A percentile compares a stretch with the other conserved stretches of the same genome.
phyloP scores from a whole-genome alignment of 441 rosid genomes.

The Daphne laureola region DNA sequence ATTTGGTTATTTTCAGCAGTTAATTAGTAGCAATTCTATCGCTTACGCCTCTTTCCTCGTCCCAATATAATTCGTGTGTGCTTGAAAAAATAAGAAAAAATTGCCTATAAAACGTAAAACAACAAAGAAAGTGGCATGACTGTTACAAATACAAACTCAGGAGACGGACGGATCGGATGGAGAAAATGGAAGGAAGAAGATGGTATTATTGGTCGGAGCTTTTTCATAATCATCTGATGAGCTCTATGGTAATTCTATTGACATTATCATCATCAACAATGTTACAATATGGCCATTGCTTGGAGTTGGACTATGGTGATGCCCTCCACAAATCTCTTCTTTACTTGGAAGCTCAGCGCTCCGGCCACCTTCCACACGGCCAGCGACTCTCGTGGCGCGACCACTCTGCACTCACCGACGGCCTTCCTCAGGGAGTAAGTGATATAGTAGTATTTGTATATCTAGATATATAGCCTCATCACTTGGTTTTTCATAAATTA shows the following conservation, averaged over 20 bases:
- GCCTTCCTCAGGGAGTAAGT: constrained; percentile 78
- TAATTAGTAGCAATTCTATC: too few species aligned
- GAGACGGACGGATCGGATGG: neutral
- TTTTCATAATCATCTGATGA: too few species aligned
- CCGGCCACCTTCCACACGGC: constrained; percentile 72
- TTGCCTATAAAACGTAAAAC: neutral
- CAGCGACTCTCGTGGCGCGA: constrained; percentile 79
- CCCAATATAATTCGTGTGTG: too few species aligned
- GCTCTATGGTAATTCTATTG: neutral
- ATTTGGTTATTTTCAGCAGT: too few species aligned
- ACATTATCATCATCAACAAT: neutral
- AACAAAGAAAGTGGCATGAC: neutral
- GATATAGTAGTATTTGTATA: too few species aligned
- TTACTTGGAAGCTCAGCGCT: constrained; percentile 87
- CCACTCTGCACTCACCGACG: constrained; percentile 83
- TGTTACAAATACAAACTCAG: neutral
- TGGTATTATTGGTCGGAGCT: too few species aligned
- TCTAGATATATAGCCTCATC: neutral
- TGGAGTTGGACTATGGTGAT: constrained; percentile 36
- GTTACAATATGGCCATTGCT: neutral
- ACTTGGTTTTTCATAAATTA: too few species aligned
- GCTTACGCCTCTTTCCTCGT: too few species aligned
- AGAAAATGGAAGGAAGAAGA: neutral
- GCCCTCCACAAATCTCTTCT: constrained; percentile 74
- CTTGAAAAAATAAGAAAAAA: neutral